Percentiles rank a stretch among this genome's conserved stretches.
These are phyloP conservation scores for Bruguiera hainesii DNA, from an alignment of 441 rosid genomes.

Conservation along the genomic window DNA sequence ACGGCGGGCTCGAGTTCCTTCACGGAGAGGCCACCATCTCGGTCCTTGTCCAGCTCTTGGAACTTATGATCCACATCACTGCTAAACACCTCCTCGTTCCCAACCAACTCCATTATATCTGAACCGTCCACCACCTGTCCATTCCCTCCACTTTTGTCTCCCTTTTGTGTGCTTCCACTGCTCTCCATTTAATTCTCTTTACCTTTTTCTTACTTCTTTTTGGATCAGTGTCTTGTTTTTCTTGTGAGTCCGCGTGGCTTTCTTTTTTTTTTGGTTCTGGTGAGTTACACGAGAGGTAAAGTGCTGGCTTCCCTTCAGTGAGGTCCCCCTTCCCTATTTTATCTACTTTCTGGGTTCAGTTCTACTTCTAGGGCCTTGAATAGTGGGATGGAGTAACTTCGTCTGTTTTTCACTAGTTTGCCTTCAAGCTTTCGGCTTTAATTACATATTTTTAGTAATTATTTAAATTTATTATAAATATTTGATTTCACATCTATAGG, in stretches of 20 bases:
- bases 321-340: conserved; percentile 4
- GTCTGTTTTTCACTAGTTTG: too few species aligned
- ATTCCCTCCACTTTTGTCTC: conserved; percentile 12
- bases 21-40: conserved; percentile 74
- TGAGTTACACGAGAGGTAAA: conserved; percentile 48
- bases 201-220: conserved; percentile 36
- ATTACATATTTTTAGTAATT: too few species aligned
- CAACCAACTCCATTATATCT: conserved; percentile 89
- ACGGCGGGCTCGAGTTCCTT: conserved; percentile 87
- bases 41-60: conserved; percentile 62
- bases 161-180: conserved; percentile 2
- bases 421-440: too few species aligned
- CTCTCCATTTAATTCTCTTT: conserved; percentile 1
- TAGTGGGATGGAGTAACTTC: not conserved
- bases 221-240: conserved; percentile 18
- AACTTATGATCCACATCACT: conserved; percentile 81
- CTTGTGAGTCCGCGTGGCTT: conserved; percentile 35
- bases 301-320: conserved; percentile 8
- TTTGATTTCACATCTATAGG: too few species aligned
- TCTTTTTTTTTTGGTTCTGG: conserved; percentile 31
- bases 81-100: conserved; percentile 67
- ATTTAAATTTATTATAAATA: too few species aligned
- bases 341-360: not conserved
- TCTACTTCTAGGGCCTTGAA: not conserved
- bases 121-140: conserved; percentile 84